Percentiles rank a stretch among this genome's conserved stretches.
Conservation (phyloP, 768 basidiomycete genomes). For the Rhizopogon sp. region DNA sequence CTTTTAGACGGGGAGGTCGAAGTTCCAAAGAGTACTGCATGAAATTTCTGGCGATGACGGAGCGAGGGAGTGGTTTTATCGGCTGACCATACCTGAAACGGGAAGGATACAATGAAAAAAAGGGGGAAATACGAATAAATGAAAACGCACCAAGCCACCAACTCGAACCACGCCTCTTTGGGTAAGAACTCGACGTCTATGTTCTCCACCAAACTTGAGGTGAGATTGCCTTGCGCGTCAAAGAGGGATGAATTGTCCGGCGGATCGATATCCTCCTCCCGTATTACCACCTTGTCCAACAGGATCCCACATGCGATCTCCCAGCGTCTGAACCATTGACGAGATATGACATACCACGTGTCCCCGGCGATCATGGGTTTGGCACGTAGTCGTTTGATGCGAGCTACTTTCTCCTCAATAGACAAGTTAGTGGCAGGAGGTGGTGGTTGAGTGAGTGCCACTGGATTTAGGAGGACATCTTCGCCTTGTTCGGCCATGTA, state of each 20-base stretch:
- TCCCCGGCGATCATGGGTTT: conserved; percentile 58
- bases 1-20: conserved; percentile 59
- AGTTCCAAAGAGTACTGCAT: conserved; percentile 62
- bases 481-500: conserved; percentile 62
- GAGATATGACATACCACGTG: conserved; percentile 73
- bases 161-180: conserved; percentile 59
- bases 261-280: conserved; percentile 62
- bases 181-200: conserved; percentile 76
- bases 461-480: conserved; percentile 12
- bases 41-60: conserved; percentile 57
- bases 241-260: conserved; percentile 71
- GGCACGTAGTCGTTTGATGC: conserved; percentile 43
- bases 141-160: conserved; percentile 51
- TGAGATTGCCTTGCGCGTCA: conserved; percentile 44
- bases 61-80: conserved; percentile 52
- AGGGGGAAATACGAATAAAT: background rate
- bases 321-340: conserved; percentile 75
- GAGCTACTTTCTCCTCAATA: conserved; percentile 38
- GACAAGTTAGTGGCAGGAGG: conserved; percentile 19
- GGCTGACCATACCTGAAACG: conserved; percentile 65
- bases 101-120: background rate
- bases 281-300: conserved; percentile 60
- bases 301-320: conserved; percentile 64
- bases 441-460: conserved; percentile 18
- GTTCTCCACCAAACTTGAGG: conserved; percentile 48